Percentiles rank a stretch among this genome's conserved stretches.
phyloP scores from a whole-genome alignment of 2,329 filamentous ascomycete genomes.

The Arthrobotrys sphaeroides region DNA sequence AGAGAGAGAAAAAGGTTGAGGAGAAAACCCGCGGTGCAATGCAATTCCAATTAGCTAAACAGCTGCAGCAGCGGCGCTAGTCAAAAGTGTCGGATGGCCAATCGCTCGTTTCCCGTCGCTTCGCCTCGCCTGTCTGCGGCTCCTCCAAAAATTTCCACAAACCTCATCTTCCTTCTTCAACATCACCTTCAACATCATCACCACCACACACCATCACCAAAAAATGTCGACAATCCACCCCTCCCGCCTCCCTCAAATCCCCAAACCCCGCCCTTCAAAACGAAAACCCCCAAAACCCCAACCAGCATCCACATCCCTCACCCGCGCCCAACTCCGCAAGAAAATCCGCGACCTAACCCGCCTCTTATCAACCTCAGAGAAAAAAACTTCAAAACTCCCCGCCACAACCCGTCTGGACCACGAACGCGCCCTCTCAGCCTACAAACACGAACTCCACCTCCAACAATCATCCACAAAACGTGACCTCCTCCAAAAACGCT shows the following conservation, averaged over 20 bases:
- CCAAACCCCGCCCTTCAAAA: neutral
- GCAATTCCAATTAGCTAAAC: neutral
- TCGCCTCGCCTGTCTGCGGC: slow-evolving; percentile 28
- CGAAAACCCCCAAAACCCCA: slow-evolving; percentile 37
- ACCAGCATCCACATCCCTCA: slow-evolving; percentile 61
- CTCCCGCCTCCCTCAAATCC: slow-evolving; percentile 38
- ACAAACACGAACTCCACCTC: slow-evolving; percentile 71
- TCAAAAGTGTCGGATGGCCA: neutral
- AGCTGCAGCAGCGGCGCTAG: neutral
- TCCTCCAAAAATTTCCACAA: neutral
- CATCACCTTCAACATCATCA: neutral
- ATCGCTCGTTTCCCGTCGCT: slow-evolving; percentile 19
- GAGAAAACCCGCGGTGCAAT: neutral
- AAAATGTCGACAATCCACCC: slow-evolving; percentile 44
- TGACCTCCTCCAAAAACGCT: slow-evolving; percentile 77
- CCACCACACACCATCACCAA: neutral
- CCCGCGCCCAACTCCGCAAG: slow-evolving; percentile 72
- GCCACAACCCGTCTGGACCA: slow-evolving; percentile 74
- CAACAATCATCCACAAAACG: slow-evolving; percentile 71
- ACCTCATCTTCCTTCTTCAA: neutral
- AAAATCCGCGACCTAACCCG: slow-evolving; percentile 75
- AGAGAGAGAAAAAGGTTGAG: too few relatives aligned
- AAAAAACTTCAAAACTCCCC: slow-evolving; percentile 68
- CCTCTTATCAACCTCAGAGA: slow-evolving; percentile 70
- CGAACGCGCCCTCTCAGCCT: slow-evolving; percentile 75